These are phyloP conservation scores for Cyclotella distinguenda DNA, from an alignment of 108 stramenopile species.

Conservation along the genomic window DNA sequence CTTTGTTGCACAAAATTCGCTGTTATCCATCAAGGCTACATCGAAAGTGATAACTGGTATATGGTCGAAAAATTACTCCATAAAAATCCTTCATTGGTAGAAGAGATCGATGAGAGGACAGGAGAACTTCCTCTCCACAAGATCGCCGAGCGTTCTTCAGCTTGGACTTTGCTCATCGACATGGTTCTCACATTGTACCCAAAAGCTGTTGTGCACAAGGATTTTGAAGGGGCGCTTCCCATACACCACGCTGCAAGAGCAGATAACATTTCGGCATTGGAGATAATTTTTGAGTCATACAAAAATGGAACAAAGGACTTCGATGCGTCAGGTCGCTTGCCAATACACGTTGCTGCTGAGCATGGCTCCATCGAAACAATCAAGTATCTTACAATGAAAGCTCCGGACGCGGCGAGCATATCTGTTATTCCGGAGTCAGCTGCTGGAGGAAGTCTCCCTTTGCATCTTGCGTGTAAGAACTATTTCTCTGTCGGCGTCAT, in stretches of 20 bases:
- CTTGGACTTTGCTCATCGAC: conserved; percentile 85
- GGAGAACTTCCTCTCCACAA: conserved; percentile 86
- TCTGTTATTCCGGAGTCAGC: conserved; percentile 74
- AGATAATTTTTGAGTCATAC: conserved; percentile 87
- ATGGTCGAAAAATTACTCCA: conserved; percentile 86
- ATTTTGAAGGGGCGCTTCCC: conserved; percentile 82
- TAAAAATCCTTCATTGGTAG: conserved; percentile 83
- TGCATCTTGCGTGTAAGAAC: conserved; percentile 83
- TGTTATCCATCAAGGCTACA: too few species aligned
- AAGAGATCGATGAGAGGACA: conserved; percentile 61
- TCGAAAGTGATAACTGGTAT: conserved; percentile 82
- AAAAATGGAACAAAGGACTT: conserved; percentile 85
- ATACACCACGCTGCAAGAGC: conserved; percentile 86
- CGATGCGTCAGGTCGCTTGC: conserved; percentile 76
- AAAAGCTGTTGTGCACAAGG: conserved; percentile 84
- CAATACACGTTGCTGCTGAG: conserved; percentile 85
- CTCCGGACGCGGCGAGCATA: conserved; percentile 79
- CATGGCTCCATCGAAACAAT: conserved; percentile 85
- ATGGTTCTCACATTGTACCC: conserved; percentile 87
- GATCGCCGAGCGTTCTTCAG: conserved; percentile 72
- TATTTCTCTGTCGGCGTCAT: conserved; percentile 86
- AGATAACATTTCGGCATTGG: conserved; percentile 78
- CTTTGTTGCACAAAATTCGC: too few species aligned
- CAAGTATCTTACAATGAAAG: conserved; percentile 77
- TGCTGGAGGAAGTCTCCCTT: conserved; percentile 75